These are phyloP conservation scores for Zymoseptoria ardabiliae DNA, from an alignment of 2,329 filamentous ascomycete species.

Conservation along the genomic window DNA sequence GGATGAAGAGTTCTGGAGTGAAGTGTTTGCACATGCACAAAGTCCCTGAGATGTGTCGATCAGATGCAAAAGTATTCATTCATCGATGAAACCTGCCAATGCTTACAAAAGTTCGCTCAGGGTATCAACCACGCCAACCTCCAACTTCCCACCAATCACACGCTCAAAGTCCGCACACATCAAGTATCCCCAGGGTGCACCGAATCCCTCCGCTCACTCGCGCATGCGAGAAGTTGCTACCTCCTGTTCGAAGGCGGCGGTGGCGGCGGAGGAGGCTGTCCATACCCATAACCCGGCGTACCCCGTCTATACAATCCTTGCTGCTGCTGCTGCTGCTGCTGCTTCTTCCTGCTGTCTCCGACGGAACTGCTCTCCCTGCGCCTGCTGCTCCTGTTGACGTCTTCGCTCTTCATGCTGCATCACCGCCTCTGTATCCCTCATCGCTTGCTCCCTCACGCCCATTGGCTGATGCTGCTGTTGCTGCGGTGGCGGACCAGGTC, in stretches of 20 bases:
- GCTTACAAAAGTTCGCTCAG: background rate
- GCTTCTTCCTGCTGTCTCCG: slow-evolving; percentile 11
- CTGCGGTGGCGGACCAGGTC: background rate
- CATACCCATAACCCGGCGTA: background rate
- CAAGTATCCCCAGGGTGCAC: background rate
- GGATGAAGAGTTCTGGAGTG: too few species aligned
- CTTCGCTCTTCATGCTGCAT: slow-evolving; percentile 15
- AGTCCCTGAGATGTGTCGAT: background rate
- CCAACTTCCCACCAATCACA: background rate
- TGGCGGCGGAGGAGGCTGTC: background rate
- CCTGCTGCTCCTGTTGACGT: slow-evolving; percentile 5
- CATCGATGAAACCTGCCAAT: background rate
- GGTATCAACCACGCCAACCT: background rate
- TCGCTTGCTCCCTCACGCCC: slow-evolving; percentile 17
- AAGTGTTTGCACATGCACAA: too few species aligned
- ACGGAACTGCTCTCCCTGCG: slow-evolving; percentile 14
- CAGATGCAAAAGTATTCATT: background rate
- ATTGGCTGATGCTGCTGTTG: slow-evolving; percentile 1
- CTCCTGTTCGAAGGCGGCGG: background rate
- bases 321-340: slow-evolving; percentile 2
- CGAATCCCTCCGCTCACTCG: background rate
- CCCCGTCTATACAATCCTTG: background rate
- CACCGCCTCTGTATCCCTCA: slow-evolving; percentile 18
- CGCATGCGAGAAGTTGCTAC: background rate
- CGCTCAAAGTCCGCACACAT: background rate